phyloP scores from a whole-genome alignment of 1,139 yeast genomes.

The Magnusiomyces suaveolens region DNA sequence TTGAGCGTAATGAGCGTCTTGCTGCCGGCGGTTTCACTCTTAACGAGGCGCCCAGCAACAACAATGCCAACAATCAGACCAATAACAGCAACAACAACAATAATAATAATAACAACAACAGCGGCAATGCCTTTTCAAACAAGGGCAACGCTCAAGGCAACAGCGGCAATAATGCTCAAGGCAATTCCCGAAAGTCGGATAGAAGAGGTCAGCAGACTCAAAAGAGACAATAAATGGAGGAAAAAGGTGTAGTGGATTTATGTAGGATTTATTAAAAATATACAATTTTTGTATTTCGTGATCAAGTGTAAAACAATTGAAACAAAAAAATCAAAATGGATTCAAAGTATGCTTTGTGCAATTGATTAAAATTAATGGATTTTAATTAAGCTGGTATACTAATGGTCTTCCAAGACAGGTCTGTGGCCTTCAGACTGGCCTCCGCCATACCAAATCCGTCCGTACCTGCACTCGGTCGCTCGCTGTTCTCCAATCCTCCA shows the following conservation, averaged over 20 bases:
- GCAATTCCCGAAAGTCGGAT: not conserved
- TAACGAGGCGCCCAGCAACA: slow-evolving; percentile 7
- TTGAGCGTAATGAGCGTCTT: slow-evolving; percentile 79
- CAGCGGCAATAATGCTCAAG: not conserved
- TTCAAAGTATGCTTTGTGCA: too few relatives aligned
- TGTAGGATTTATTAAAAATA: too few relatives aligned
- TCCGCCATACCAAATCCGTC: slow-evolving; percentile 26
- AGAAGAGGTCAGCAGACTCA: not conserved
- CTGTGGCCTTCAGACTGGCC: slow-evolving; percentile 16
- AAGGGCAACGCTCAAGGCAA: not conserved
- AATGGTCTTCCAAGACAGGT: too few relatives aligned
- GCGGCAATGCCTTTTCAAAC: not conserved
- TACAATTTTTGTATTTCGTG: too few relatives aligned
- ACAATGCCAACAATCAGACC: slow-evolving; percentile 3
- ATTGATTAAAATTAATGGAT: too few relatives aligned
- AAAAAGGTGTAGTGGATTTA: too few relatives aligned
- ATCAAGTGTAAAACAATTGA: too few relatives aligned
- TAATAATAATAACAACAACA: not conserved
- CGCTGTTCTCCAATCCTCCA: slow-evolving; percentile 20
- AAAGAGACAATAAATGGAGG: not conserved
- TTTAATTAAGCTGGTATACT: too few relatives aligned
- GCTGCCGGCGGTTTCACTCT: slow-evolving; percentile 62
- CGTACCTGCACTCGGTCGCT: slow-evolving; percentile 20
- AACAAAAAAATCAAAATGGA: too few relatives aligned
- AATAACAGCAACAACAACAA: slow-evolving; percentile 7